Evolutionary conservation across 2,329 filamentous ascomycete genomes (phyloP).

Genomic region (Alternaria tenuissima): DNA sequence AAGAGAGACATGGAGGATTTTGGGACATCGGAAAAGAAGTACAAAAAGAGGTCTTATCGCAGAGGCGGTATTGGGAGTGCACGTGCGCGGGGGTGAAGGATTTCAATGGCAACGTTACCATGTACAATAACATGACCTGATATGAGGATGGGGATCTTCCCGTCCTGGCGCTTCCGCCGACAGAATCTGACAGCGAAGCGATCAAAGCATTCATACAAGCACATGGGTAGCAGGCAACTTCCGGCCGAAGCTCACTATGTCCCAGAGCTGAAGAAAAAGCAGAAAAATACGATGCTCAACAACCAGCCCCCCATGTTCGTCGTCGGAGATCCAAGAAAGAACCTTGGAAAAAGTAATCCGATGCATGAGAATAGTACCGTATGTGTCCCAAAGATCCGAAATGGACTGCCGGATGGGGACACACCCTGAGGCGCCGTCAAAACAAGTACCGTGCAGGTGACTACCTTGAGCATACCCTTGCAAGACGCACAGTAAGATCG

Average conservation of each 20-base stretch:
- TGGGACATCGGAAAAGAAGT: constrained; percentile 1
- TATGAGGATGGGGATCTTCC: constrained; percentile 3
- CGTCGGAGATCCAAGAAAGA: constrained; percentile 1
- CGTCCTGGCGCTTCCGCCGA: constrained; percentile 17
- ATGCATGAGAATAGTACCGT: not conserved
- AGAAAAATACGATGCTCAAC: not conserved
- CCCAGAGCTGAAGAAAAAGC: constrained; percentile 1
- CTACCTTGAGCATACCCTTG: constrained; percentile 7
- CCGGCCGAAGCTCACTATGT: not conserved
- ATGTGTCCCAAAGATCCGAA: not conserved
- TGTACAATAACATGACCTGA: constrained; percentile 6
- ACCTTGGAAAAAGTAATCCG: not conserved
- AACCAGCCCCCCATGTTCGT: constrained; percentile 1
- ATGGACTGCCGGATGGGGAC: not conserved
- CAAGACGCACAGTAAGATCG: not conserved
- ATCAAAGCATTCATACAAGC: constrained; percentile 1
- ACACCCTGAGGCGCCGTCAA: not conserved
- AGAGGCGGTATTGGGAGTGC: not conserved
- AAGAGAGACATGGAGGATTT: not conserved
- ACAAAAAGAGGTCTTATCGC: not conserved
- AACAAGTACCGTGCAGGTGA: constrained; percentile 6
- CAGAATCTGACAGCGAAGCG: not conserved
- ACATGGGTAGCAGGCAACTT: constrained; percentile 1
- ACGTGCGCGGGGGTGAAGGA: constrained; percentile 1
- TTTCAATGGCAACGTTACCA: not conserved